Base-by-base conservation (phyloP, 2,329 filamentous ascomycete species). In the Pseudogymnoascus sp. region DNA sequence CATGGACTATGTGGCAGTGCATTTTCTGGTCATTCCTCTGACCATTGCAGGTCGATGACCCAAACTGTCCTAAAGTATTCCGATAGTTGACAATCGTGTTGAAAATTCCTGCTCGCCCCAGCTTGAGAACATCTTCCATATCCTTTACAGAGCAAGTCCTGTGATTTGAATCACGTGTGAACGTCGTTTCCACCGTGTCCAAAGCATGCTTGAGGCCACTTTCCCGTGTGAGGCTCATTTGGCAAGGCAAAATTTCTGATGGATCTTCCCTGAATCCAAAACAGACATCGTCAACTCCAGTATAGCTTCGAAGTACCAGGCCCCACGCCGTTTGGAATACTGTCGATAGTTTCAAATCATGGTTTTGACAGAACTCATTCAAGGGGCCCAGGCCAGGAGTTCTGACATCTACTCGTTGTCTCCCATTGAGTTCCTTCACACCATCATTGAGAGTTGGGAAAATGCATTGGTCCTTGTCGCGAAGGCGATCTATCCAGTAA, bases 261-360 rank as follows among this genome's bases (percentile, higher is more conserved):
- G 75, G 62, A 82, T 35, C 33, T 35, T 12, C 30, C 30, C 33
- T 35, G 11, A 35, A 80, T 1, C 82, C 82, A 64, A 84, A 84
- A 30, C 78, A 80, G 0, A 83, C 76, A 41, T 81, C 77, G 2
- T 73, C 72, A 0, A 73, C 70, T 0, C 76, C 76, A 1, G 80
- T 80, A 65, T 81, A 82, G 3, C 71, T 71, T 2, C 77, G 74
- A 3, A 85, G 68, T 0, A 82, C 75, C 19, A 84, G 72, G 1
- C 77, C 78, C 82, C 82, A 84, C 0, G 75, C 75, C 25, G 80
- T 73, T 61, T 83, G 80, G 0, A 84, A 73, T 2, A 84, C 22
- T 16, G 41, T 45, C 22, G 12, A 4, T 14, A 45, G 41, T 11
- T 45, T 45, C 41, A 45, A 45, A 23, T 45, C 41, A 45, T 45